Conservation (phyloP, 495 filamentous ascomycete genomes). For the Niebla homalea region DNA sequence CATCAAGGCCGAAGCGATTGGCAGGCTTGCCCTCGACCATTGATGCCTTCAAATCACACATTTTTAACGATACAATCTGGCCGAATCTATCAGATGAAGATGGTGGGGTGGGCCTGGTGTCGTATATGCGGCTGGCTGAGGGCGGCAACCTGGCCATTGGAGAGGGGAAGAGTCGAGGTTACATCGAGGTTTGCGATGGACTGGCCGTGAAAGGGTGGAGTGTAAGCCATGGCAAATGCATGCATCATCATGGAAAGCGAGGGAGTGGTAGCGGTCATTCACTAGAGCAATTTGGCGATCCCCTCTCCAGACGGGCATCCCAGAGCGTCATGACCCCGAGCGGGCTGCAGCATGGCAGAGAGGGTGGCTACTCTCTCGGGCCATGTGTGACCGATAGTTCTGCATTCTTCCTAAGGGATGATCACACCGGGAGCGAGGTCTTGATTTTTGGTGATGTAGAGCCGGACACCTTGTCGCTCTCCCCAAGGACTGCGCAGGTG, state of each 20-base stretch:
- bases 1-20: constrained; percentile 61
- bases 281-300: constrained; percentile 19
- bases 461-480: constrained; percentile 70
- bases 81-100: constrained; percentile 95
- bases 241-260: constrained; percentile 55
- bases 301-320: constrained; percentile 13
- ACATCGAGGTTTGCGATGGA: constrained; percentile 73
- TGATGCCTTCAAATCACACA: constrained; percentile 74
- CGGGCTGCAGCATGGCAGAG: constrained; percentile 11
- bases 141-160: constrained; percentile 74
- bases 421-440: constrained; percentile 54
- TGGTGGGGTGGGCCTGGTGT: constrained; percentile 81
- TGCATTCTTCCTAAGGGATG: constrained; percentile 78
- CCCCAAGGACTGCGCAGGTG: constrained; percentile 62
- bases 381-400: constrained; percentile 66
- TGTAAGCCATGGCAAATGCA: constrained; percentile 80
- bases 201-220: constrained; percentile 63
- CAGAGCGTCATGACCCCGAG: constrained; percentile 8
- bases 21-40: constrained; percentile 79
- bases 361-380: constrained; percentile 25
- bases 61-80: constrained; percentile 98
- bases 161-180: constrained; percentile 60
- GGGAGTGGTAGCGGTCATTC: constrained; percentile 36
- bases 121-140: constrained; percentile 75
- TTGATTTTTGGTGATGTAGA: constrained; percentile 94